Conservation (phyloP, 2,329 filamentous ascomycete species). For the Ascochyta fabae region DNA sequence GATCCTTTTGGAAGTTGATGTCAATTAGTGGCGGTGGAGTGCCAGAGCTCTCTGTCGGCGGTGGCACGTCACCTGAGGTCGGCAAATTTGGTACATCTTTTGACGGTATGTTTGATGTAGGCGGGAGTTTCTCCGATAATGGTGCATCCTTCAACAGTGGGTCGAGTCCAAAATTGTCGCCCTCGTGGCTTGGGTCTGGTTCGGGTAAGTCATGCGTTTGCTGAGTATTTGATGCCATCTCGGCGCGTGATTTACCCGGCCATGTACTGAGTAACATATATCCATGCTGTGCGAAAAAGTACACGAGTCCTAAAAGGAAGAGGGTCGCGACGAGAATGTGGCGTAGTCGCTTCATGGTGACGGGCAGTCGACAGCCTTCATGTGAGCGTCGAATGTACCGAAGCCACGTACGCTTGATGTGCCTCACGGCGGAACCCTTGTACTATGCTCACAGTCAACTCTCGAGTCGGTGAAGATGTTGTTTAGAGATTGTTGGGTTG, state of each 20-base stretch:
- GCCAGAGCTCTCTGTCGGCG: background rate
- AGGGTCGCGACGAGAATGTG: constrained; percentile 1
- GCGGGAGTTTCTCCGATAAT: background rate
- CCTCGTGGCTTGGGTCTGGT: background rate
- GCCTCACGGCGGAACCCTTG: background rate
- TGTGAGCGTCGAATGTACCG: background rate
- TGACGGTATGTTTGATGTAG: background rate
- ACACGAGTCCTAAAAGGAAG: constrained; percentile 12
- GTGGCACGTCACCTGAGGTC: background rate
- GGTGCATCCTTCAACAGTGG: background rate
- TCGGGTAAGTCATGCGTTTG: background rate
- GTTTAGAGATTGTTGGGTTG: background rate
- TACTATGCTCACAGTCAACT: background rate
- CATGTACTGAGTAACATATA: constrained; percentile 1
- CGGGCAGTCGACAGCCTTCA: background rate
- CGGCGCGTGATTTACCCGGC: background rate
- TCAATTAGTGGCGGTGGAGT: constrained; percentile 18
- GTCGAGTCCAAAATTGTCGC: background rate
- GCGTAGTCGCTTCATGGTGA: constrained; percentile 14
- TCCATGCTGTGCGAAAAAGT: constrained; percentile 5
- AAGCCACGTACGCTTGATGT: background rate
- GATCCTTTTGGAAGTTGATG: constrained; percentile 38
- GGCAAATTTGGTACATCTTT: background rate
- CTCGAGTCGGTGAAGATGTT: background rate
- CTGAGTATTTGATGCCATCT: background rate